Conservation (phyloP, 2,329 filamentous ascomycete species). For the Stachybotrys chartarum region DNA sequence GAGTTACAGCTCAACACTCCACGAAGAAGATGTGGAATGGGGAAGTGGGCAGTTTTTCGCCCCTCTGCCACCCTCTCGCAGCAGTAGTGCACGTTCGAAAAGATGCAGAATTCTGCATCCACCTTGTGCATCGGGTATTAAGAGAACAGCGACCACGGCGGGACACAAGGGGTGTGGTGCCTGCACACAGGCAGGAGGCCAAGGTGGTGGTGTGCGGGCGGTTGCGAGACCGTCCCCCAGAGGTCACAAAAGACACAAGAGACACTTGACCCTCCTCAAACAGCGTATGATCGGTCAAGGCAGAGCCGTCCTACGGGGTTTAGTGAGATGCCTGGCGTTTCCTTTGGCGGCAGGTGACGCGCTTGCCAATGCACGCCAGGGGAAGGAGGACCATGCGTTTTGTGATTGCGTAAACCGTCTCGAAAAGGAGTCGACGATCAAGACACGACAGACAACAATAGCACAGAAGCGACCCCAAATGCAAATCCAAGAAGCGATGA, state of each 20-base stretch:
- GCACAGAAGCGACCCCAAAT: too few relatives aligned
- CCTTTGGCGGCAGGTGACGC: background rate
- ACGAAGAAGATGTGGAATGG: background rate
- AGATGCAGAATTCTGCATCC: background rate
- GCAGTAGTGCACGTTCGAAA: background rate
- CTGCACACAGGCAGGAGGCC: background rate
- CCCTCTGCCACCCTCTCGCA: background rate
- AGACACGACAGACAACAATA: too few relatives aligned
- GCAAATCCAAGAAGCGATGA: too few relatives aligned
- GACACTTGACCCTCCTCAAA: background rate
- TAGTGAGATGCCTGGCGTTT: too few relatives aligned
- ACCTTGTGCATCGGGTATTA: background rate
- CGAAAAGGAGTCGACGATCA: too few relatives aligned
- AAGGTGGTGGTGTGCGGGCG: background rate
- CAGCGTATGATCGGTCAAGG: background rate
- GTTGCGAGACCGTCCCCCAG: background rate
- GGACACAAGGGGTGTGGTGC: background rate
- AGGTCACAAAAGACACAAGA: background rate
- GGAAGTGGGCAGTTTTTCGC: background rate
- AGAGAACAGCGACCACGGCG: background rate
- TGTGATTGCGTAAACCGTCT: background rate
- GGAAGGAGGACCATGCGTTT: background rate
- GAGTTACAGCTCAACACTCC: background rate
- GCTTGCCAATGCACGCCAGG: too few relatives aligned
- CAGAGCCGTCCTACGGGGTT: background rate